Conservation (phyloP, 768 basidiomycete species). For the Phaffia australis region DNA sequence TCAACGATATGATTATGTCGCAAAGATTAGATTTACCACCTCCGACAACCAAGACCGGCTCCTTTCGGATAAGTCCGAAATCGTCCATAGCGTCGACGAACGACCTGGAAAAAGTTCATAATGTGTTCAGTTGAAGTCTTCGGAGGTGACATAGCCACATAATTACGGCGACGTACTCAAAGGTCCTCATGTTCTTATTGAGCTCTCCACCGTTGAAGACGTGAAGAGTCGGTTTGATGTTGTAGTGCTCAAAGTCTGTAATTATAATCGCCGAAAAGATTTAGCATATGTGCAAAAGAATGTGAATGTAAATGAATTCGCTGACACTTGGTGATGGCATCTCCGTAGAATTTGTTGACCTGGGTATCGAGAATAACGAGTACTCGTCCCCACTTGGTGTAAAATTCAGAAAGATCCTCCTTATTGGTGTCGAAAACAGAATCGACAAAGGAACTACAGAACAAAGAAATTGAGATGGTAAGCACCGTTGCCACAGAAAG, state of each 20-base stretch:
- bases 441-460: constrained; percentile 36
- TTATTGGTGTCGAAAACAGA: constrained; percentile 36
- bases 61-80: constrained; percentile 40
- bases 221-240: constrained; percentile 36
- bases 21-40: constrained; percentile 29
- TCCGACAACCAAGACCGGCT: constrained; percentile 38
- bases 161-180: constrained; percentile 18
- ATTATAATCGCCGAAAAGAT: constrained; percentile 34
- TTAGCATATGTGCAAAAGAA: constrained; percentile 27
- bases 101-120: constrained; percentile 31
- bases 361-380: constrained; percentile 38
- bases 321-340: constrained; percentile 11
- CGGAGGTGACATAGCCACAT: neutral
- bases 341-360: constrained; percentile 24
- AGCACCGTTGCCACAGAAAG: constrained; percentile 33
- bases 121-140: constrained; percentile 27
- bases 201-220: constrained; percentile 39
- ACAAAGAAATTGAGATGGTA: constrained; percentile 25
- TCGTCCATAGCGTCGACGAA: constrained; percentile 40
- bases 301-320: neutral
- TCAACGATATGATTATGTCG: neutral
- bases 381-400: constrained; percentile 37
- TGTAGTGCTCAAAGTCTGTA: constrained; percentile 37
- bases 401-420: constrained; percentile 35
- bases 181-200: constrained; percentile 39